Conservation (phyloP, 2,329 filamentous ascomycete species). For the Ceratocystis ficicola region DNA sequence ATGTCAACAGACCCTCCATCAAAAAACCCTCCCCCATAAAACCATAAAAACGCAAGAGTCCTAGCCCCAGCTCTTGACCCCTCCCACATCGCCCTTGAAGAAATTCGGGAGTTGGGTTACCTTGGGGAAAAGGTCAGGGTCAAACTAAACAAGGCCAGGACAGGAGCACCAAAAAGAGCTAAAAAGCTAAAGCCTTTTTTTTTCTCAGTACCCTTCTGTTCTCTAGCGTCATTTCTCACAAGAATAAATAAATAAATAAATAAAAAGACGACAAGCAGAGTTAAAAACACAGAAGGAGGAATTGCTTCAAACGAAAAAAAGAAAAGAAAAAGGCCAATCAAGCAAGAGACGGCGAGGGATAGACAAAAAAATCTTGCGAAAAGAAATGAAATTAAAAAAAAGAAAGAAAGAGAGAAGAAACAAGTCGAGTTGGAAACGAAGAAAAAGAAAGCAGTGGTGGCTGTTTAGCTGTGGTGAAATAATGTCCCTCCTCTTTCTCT, state of each 20-base stretch:
- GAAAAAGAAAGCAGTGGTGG: conserved; percentile 15
- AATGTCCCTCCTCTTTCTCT: neutral
- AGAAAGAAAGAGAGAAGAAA: conserved; percentile 21
- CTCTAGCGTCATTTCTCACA: neutral
- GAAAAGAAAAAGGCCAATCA: conserved; percentile 21
- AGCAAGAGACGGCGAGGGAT: conserved; percentile 9
- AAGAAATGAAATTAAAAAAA: conserved; percentile 9
- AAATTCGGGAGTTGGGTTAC: conserved; percentile 8
- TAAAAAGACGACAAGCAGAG: conserved; percentile 13
- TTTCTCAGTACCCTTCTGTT: neutral
- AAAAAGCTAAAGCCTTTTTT: conserved; percentile 10
- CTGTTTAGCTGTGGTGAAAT: conserved; percentile 1
- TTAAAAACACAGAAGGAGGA: neutral
- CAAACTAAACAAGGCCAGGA: neutral
- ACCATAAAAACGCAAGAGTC: conserved; percentile 9
- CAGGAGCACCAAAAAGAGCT: neutral
- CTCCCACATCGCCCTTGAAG: conserved; percentile 6
- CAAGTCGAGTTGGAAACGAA: conserved; percentile 19
- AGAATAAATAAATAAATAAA: conserved; percentile 12
- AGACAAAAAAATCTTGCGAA: neutral
- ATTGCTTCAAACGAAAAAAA: neutral
- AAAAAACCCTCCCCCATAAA: conserved; percentile 8
- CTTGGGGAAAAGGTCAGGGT: neutral
- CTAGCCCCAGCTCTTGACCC: conserved; percentile 2
- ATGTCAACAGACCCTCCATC: conserved; percentile 1